Evolutionary conservation across 2,329 filamentous ascomycete genomes (phyloP), one percentile per base, ranked within the genome.

Genomic region (Colletotrichum sp.): DNA sequence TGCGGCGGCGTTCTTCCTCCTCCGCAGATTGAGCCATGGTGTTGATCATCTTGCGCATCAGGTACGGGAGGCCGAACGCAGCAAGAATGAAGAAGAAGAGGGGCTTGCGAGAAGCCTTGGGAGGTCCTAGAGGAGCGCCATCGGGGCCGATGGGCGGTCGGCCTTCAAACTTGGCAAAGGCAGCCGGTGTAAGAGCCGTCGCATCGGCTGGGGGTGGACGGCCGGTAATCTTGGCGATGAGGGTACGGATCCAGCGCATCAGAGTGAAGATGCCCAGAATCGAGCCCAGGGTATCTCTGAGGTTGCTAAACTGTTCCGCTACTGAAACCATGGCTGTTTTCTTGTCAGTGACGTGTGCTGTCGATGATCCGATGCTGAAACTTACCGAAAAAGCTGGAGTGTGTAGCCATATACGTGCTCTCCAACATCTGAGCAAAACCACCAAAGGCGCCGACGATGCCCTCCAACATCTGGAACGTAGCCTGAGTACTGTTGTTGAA

Each of bases 391-490:
- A 99, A 99, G 70, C 95, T 98, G 7, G 96, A 98, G 85, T 99
- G 97, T 1, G 97, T 99, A 34, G 98, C 97, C 98, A 99, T 99
- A 82, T 98, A 99, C 13, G 97, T 99, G 88, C 97, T 99, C 87
- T 99, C 97, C 32, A 99, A 90, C 97, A 99, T 99, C 88, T 99
- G 97, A 14, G 98, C 95, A 83, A 99, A 99, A 1, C 98, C 97
- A 24, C 96, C 96, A 88, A 99, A 99, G 4, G 97, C 96, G 28
- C 95, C 95, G 16, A 99, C 97, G 74, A 99, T 95, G 80, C 96
- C 97, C 87, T 99, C 97, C 68, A 99, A 95, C 90, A 99, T 95
- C 88, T 99, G 97, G 83, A 99, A 99, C 0, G 97, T 99, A 13
- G 96, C 95, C 81, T 97, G 95, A 0, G 98, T 99, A 87, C 95